Evolutionary conservation across 208 protist genomes (phyloP).

Genomic region (Trypanosoma theileri): DNA sequence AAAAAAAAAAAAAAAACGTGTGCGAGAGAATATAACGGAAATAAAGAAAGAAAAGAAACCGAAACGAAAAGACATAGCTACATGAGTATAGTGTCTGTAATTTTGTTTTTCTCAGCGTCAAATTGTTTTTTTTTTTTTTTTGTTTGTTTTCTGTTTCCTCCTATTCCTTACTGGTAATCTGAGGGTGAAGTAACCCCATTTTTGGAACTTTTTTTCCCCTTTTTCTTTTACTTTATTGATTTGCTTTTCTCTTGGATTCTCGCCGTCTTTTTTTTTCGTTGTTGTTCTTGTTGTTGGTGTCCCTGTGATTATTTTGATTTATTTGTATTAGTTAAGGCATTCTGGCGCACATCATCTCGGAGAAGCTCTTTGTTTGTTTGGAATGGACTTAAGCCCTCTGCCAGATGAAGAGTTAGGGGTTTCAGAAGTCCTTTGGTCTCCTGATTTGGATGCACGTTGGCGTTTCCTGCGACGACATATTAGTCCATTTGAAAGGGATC

Average conservation of each 20-base stretch:
- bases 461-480: slow-evolving; percentile 22
- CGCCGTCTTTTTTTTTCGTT: slow-evolving; percentile 7
- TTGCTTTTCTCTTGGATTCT: too few species aligned
- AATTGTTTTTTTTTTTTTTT: too few species aligned
- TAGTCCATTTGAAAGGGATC: slow-evolving; percentile 26
- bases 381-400: slow-evolving; percentile 15
- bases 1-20: too few species aligned
- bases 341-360: too few species aligned
- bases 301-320: slow-evolving; percentile 1
- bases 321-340: neutral
- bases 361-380: neutral
- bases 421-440: slow-evolving; percentile 17
- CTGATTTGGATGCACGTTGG: slow-evolving; percentile 29
- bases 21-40: too few species aligned
- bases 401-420: slow-evolving; percentile 16
- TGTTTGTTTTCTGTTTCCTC: too few species aligned
- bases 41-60: too few species aligned
- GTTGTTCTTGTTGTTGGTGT: neutral
- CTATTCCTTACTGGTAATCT: too few species aligned
- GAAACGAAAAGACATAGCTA: too few species aligned
- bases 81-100: too few species aligned
- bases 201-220: neutral
- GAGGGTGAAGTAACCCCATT: too few species aligned
- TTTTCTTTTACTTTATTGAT: neutral
- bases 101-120: too few species aligned